Evolutionary conservation across 768 basidiomycete genomes (phyloP).

Genomic region (Coprinellus aureogranulatus): DNA sequence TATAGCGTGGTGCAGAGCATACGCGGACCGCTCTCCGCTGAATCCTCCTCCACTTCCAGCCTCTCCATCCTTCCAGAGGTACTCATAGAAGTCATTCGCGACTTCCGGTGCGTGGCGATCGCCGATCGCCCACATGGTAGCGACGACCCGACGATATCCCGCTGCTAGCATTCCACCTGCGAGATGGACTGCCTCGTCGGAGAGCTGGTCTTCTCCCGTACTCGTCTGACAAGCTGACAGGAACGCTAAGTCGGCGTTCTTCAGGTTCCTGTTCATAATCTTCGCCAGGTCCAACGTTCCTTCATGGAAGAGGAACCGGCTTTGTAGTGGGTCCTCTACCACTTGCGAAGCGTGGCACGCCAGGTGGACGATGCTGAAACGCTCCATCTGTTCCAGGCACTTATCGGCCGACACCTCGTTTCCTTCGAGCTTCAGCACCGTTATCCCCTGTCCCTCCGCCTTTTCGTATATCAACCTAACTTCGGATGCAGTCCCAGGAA

Average conservation of each 20-base stretch:
- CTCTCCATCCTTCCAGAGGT: background rate
- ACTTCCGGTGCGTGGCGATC: conserved; percentile 12
- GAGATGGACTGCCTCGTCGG: conserved; percentile 22
- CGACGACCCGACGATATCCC: conserved; percentile 29
- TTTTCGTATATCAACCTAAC: background rate
- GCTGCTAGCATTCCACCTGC: conserved; percentile 36
- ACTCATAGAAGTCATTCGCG: conserved; percentile 10
- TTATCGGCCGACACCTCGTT: conserved; percentile 6
- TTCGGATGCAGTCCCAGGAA: conserved; percentile 13
- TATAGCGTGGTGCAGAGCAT: conserved; percentile 4
- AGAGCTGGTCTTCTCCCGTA: conserved; percentile 11
- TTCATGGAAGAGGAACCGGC: conserved; percentile 13
- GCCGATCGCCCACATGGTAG: conserved; percentile 39
- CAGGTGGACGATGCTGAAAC: conserved; percentile 14
- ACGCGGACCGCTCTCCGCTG: background rate
- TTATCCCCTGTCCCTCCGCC: background rate
- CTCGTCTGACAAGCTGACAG: conserved; percentile 19
- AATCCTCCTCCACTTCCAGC: background rate
- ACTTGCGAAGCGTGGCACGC: conserved; percentile 16
- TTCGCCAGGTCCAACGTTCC: conserved; percentile 7
- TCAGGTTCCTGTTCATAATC: conserved; percentile 11
- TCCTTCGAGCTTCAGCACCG: conserved; percentile 18
- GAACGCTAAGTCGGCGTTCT: conserved; percentile 14
- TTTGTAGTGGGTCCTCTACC: conserved; percentile 5
- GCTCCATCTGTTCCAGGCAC: conserved; percentile 9